A percentile compares a stretch with the other conserved stretches of the same genome.
phyloP scores from a whole-genome alignment of 179 eudicot species.

The Patellifolia procumbens region DNA sequence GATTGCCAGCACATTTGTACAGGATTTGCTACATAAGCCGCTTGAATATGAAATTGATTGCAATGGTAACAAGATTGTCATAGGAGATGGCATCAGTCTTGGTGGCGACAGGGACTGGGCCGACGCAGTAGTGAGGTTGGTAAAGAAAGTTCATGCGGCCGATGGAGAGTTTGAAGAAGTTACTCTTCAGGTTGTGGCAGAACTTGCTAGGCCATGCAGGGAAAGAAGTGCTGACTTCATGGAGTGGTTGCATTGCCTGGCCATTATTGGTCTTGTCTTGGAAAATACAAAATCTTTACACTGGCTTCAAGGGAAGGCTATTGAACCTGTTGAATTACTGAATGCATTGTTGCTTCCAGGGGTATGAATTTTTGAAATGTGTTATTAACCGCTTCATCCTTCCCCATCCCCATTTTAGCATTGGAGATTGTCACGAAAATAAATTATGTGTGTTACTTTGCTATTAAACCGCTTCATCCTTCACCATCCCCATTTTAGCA shows the following conservation, averaged over 20 bases:
- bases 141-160: constrained; percentile 76
- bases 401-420: background rate
- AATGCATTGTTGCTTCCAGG: constrained; percentile 86
- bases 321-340: constrained; percentile 79
- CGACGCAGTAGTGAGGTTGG: constrained; percentile 64
- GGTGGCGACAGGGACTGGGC: constrained; percentile 97
- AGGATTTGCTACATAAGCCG: constrained; percentile 59
- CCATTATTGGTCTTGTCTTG: constrained; percentile 74
- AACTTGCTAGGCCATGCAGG: constrained; percentile 89
- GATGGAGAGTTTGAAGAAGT: constrained; percentile 95
- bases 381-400: constrained; percentile 3
- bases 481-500: background rate
- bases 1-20: constrained; percentile 68
- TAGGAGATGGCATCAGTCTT: constrained; percentile 91
- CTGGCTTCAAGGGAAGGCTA: constrained; percentile 69
- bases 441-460: background rate
- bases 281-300: constrained; percentile 66
- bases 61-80: constrained; percentile 56
- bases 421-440: constrained; percentile 16
- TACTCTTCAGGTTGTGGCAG: constrained; percentile 60
- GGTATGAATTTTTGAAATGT: constrained; percentile 43
- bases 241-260: constrained; percentile 97
- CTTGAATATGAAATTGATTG: constrained; percentile 70
- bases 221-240: constrained; percentile 88
- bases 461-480: constrained; percentile 4